Percentiles rank a stretch among this genome's conserved stretches.
phyloP scores from a whole-genome alignment of 2,329 filamentous ascomycete genomes.

The Furcasterigmium furcatum region DNA sequence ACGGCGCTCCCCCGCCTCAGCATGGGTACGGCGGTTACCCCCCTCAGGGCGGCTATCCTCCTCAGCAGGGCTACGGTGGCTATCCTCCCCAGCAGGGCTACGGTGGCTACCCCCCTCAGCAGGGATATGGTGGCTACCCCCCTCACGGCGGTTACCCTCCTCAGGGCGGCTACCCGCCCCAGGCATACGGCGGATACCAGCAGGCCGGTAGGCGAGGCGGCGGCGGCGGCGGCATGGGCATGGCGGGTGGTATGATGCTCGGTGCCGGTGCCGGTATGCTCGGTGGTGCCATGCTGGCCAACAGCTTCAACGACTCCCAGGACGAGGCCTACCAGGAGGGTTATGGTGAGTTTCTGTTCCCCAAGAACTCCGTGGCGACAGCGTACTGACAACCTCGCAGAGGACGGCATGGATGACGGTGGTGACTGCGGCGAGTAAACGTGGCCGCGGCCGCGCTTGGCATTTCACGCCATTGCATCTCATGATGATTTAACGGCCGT shows the following conservation, averaged over 20 bases:
- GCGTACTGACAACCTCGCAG: slow-evolving; percentile 6
- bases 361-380: neutral
- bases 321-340: slow-evolving; percentile 52
- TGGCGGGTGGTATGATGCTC: slow-evolving; percentile 69
- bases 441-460: neutral
- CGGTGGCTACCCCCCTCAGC: slow-evolving; percentile 25
- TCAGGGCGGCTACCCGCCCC: slow-evolving; percentile 17
- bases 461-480: neutral
- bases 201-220: slow-evolving; percentile 38
- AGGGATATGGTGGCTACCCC: slow-evolving; percentile 32
- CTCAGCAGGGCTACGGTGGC: slow-evolving; percentile 15
- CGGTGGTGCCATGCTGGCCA: slow-evolving; percentile 69
- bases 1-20: neutral
- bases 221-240: slow-evolving; percentile 46
- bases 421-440: slow-evolving; percentile 17
- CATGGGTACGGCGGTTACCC: slow-evolving; percentile 23
- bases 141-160: slow-evolving; percentile 27
- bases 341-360: slow-evolving; percentile 17
- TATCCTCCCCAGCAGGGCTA: slow-evolving; percentile 21
- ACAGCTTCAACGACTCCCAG: slow-evolving; percentile 62
- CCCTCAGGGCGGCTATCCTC: slow-evolving; percentile 18
- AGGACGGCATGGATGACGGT: slow-evolving; percentile 20
- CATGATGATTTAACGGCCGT: neutral
- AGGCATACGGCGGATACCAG: slow-evolving; percentile 26
- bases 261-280: slow-evolving; percentile 79